Conservation (phyloP, 305 asterid genomes). For the Ilex paraguariensis region DNA sequence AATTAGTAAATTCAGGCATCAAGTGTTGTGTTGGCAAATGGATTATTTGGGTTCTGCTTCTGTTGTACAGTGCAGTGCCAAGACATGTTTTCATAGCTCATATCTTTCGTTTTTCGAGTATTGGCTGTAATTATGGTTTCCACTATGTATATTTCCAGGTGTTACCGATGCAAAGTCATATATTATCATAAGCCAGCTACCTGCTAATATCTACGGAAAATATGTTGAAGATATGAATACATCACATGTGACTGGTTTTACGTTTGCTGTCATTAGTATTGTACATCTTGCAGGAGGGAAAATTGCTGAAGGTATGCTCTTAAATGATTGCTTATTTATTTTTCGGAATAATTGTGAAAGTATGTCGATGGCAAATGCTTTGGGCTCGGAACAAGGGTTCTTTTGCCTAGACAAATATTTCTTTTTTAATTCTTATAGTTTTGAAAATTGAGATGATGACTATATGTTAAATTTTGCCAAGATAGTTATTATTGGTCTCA, state of each 20-base stretch:
- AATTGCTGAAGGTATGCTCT: conserved; percentile 59
- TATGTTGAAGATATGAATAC: conserved; percentile 53
- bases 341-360: background rate
- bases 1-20: background rate
- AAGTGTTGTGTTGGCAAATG: background rate
- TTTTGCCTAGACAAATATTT: background rate
- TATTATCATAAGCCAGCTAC: conserved; percentile 60
- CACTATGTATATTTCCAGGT: conserved; percentile 31
- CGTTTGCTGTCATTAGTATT: conserved; percentile 63
- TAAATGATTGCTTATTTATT: background rate
- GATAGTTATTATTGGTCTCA: background rate
- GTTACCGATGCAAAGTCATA: conserved; percentile 70
- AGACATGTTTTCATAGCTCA: background rate
- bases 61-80: background rate
- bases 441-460: background rate
- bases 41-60: no score
- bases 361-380: no score
- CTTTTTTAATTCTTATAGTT: background rate
- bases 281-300: conserved; percentile 75
- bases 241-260: conserved; percentile 53
- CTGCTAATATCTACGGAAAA: conserved; percentile 50
- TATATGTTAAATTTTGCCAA: background rate
- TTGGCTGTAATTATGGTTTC: conserved; percentile 16
- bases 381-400: background rate
- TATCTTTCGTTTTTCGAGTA: background rate